Evolutionary conservation across 345 rosid genomes (phyloP), one percentile per base, ranked within the genome.

Genomic region (Crucihimalaya himalaica): DNA sequence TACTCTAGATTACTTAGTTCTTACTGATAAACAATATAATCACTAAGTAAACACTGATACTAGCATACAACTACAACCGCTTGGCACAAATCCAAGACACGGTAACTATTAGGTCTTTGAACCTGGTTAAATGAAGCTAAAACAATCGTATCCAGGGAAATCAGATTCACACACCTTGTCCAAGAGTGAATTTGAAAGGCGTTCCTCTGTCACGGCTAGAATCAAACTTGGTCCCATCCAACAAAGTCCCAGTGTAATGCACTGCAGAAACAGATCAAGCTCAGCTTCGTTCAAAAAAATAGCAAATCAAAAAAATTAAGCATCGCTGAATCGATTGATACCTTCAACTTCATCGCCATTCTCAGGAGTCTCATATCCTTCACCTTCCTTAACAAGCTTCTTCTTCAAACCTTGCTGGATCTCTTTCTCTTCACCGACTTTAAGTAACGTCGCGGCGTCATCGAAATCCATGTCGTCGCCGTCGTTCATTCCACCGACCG

Each of bases 161-260:
- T 29, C 23, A 16, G n/a, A 43, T 4, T 23, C 43, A 34, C 61
- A 39, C 16, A 89, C 98, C 99, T 89, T 89, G 98, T 11, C 99
- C 98, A 39, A 96, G 97, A 25, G 88, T 84, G 89, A 96, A 96
- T 75, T 86, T 89, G 83, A 96, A 96, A 9, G 99, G 94, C 29
- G 90, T 81, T 9, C 89, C 95, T 18, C 93, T 84, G 28, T 87
- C 97, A 23, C 95, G 85, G 47, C 98, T 96, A 0, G 98, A 96
- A 84, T 96, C 99, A 50, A 96, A 96, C 80, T 86, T 74, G 1
- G 96, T 92, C 21, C 98, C 99, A 65, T 96, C 98, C 11, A 92
- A 47, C 83, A 96, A 82, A 15, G 98, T 96, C 51, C 99, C 99
- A 20, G 96, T 96, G 77, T 84, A 84, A 45, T 86, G 87, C 60